Conservation (phyloP, 352 stramenopile species). For the Globisporangium solare region DNA sequence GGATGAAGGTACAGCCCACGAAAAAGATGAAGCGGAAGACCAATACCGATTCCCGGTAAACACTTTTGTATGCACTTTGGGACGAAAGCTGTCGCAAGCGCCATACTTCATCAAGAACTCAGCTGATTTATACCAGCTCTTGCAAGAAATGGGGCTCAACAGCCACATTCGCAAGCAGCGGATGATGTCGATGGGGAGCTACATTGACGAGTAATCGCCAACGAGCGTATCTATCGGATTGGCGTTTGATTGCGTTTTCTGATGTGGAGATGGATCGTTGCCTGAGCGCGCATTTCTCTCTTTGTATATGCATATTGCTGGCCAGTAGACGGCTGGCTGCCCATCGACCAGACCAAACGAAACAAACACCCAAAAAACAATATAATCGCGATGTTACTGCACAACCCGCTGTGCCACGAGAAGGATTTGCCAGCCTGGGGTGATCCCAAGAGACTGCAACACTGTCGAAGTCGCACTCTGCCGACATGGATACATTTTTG, state of each 20-base stretch:
- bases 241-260: too few relatives aligned
- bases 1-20: conserved; percentile 22
- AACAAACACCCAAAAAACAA: too few relatives aligned
- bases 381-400: too few relatives aligned
- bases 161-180: conserved; percentile 74
- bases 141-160: conserved; percentile 83
- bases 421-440: too few relatives aligned
- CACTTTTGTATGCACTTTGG: conserved; percentile 82
- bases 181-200: conserved; percentile 48
- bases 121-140: conserved; percentile 73
- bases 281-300: too few relatives aligned
- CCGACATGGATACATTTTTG: conserved; percentile 4
- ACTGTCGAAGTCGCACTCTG: neutral
- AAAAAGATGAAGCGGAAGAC: conserved; percentile 32
- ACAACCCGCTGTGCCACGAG: too few relatives aligned
- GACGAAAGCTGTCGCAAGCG: conserved; percentile 76
- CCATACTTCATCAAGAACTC: conserved; percentile 88
- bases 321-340: too few relatives aligned
- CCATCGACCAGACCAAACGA: too few relatives aligned
- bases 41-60: conserved; percentile 77
- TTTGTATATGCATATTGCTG: too few relatives aligned
- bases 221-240: too few relatives aligned
- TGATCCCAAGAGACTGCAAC: neutral
- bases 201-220: conserved; percentile 10
- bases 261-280: too few relatives aligned